A percentile compares a stretch with the other conserved stretches of the same genome.
These are phyloP conservation scores for Avena atlantica DNA, from an alignment of 176 grass and related monocot species.

Conservation along the genomic window DNA sequence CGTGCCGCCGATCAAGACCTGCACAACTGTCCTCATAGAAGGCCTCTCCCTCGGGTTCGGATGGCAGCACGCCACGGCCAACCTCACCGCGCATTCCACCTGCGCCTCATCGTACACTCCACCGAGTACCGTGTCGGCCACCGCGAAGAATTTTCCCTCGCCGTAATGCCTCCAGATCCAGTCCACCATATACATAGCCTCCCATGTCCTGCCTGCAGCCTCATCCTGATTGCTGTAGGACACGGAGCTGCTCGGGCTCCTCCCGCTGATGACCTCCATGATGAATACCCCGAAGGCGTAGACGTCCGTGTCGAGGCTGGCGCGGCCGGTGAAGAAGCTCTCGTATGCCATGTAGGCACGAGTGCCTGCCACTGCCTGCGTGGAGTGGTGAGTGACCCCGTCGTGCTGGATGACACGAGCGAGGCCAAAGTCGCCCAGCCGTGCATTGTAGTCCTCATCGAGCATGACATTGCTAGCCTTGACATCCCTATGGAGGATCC, in stretches of 20 bases:
- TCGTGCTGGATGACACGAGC: constrained; percentile 50
- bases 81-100: constrained; percentile 44
- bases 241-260: constrained; percentile 18
- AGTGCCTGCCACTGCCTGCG: constrained; percentile 46
- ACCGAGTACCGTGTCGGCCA: neutral
- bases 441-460: constrained; percentile 42
- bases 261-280: constrained; percentile 63
- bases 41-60: constrained; percentile 53
- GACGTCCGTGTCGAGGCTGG: constrained; percentile 58
- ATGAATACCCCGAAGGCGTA: constrained; percentile 58
- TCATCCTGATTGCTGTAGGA: neutral
- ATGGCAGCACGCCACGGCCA: constrained; percentile 62
- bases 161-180: constrained; percentile 19
- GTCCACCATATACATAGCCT: constrained; percentile 19
- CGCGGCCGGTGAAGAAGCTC: constrained; percentile 66
- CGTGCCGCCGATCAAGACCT: constrained; percentile 47
- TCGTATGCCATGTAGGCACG: constrained; percentile 61
- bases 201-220: neutral
- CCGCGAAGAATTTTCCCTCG: neutral
- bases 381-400: constrained; percentile 58
- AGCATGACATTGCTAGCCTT: constrained; percentile 81
- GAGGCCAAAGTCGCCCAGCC: constrained; percentile 66
- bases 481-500: constrained; percentile 60
- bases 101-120: neutral
- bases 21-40: constrained; percentile 51